phyloP scores from a whole-genome alignment of 179 eudicot species.

The Spergularia azorica region DNA sequence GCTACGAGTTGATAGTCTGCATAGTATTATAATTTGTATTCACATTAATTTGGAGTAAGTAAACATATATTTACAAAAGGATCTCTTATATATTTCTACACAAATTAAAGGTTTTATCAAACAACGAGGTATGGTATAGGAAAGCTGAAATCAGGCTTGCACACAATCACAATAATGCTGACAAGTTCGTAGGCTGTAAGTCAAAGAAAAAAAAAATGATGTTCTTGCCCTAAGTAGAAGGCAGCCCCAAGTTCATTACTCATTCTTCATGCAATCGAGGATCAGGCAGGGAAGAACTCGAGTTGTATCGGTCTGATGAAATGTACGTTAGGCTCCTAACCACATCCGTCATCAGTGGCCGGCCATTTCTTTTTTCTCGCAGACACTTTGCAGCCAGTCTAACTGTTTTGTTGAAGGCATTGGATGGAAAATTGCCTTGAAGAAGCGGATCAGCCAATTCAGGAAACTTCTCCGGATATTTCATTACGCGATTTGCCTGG shows the following conservation, averaged over 20 bases:
- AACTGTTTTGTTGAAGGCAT: slow-evolving; percentile 65
- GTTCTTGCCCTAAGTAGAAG: too few relatives aligned
- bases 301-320: slow-evolving; percentile 9
- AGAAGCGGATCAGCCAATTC: slow-evolving; percentile 68
- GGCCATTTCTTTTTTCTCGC: slow-evolving; percentile 52
- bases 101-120: too few relatives aligned
- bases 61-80: too few relatives aligned
- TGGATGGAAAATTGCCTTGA: slow-evolving; percentile 45
- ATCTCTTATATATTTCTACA: too few relatives aligned
- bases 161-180: too few relatives aligned
- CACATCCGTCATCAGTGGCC: slow-evolving; percentile 77
- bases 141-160: too few relatives aligned
- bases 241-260: not conserved
- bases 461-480: slow-evolving; percentile 48
- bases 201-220: too few relatives aligned
- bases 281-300: not conserved
- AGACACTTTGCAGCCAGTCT: slow-evolving; percentile 78
- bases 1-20: too few relatives aligned
- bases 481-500: slow-evolving; percentile 22
- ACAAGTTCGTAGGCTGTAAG: too few relatives aligned
- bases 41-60: too few relatives aligned
- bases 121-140: too few relatives aligned
- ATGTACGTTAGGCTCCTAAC: slow-evolving; percentile 70
- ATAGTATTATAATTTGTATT: too few relatives aligned
- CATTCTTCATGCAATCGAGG: not conserved